Conservation (phyloP, 371 early-diverging fungal species). For the Capniomyces stellatus region DNA sequence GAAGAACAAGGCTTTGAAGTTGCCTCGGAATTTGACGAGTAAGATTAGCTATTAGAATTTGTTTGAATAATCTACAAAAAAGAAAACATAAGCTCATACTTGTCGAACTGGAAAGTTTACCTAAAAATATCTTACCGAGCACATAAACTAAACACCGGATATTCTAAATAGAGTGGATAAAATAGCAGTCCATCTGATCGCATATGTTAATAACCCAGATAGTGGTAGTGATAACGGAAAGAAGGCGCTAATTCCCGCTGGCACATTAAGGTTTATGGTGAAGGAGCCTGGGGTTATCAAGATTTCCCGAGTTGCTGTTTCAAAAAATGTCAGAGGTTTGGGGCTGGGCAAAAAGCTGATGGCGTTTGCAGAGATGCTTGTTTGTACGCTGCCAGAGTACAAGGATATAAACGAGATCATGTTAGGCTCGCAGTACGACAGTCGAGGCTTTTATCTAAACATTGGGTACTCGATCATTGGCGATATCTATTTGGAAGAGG, state of each 20-base stretch:
- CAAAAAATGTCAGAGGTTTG: constrained; percentile 15
- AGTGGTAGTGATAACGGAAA: not conserved
- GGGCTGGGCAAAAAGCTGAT: constrained; percentile 14
- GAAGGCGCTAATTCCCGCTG: too few relatives aligned
- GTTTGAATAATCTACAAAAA: too few relatives aligned
- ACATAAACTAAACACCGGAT: too few relatives aligned
- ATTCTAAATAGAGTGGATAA: too few relatives aligned
- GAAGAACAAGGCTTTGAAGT: not conserved
- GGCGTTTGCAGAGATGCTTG: constrained; percentile 7
- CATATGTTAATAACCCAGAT: constrained; percentile 6
- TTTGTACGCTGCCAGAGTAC: constrained; percentile 1
- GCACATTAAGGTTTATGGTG: constrained; percentile 11
- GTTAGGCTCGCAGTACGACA: constrained; percentile 15
- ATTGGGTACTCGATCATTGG: constrained; percentile 1
- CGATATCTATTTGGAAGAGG: constrained; percentile 3
- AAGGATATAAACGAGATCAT: not conserved
- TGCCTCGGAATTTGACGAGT: not conserved
- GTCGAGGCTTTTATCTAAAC: constrained; percentile 11
- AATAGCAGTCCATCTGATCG: not conserved
- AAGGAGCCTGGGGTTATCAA: constrained; percentile 5
- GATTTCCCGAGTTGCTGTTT: constrained; percentile 16
- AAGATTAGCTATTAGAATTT: too few relatives aligned
- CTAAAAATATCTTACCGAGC: too few relatives aligned
- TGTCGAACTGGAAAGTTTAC: too few relatives aligned
- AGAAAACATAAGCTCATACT: too few relatives aligned